Base-by-base conservation (phyloP, 2,329 filamentous ascomycete genomes). In the Leptographium radiaticola region DNA sequence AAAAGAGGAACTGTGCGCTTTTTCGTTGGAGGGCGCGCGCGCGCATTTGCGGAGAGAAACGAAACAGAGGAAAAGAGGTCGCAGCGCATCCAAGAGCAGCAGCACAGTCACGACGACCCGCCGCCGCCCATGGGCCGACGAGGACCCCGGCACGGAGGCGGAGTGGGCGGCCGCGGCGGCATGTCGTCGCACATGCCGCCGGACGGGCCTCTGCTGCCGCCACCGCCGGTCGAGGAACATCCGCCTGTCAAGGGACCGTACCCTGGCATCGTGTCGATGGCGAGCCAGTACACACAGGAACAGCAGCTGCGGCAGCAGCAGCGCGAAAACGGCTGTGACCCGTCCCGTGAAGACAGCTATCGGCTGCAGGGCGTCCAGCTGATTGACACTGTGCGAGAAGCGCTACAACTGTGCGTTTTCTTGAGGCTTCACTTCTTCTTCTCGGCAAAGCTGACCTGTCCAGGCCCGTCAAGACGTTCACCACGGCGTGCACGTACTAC, bases 401-500 rank as follows among this genome's bases (percentile, higher is more conserved):
- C 80, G 25, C 74, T 98, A 51, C 84, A 87, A 61, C 71, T 98
- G 85, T 93, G 71, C 62, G 84, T 71, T 5, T n/a, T 46, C 18
- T 8, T 38, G 33, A 33, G n/a, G n/a, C n/a, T n/a, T n/a, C n/a
- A n/a, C n/a, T n/a, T n/a, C n/a, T n/a, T n/a, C n/a, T n/a, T n/a
- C n/a, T n/a, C n/a, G n/a, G n/a, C n/a, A n/a, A 30, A 33, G 4
- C n/a, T 47, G 20, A 7, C 12, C 18, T 16, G 1, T 46, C 13
- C 57, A 90, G 87, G 47, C 93, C 93, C 2, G 83, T 96, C 30
- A 85, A 87, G 56, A 97, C 93, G 0, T 96, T 89, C 68, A 87
- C 91, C 61, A 95, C 91, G 0, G 93, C 93, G 1, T 89, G 86
- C 58, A 83, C 87, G 16, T 95, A 95, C 67, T 98, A 90, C 65